These are phyloP conservation scores for Mucuna pruriens DNA, from an alignment of 306 rosid genomes.

Conservation along the genomic window DNA sequence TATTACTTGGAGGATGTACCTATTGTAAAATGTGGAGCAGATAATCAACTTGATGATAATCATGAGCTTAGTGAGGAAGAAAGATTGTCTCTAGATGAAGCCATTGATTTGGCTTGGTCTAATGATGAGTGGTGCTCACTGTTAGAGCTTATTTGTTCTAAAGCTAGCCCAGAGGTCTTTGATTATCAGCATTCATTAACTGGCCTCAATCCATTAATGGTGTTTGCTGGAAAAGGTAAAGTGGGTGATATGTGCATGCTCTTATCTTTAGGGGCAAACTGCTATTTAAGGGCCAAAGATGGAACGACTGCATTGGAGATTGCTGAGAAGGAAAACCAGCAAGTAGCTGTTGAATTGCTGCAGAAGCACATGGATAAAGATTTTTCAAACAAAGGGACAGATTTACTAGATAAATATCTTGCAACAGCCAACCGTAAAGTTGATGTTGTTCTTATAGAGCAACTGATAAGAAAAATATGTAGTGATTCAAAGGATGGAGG, in stretches of 20 bases:
- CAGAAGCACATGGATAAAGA: constrained; percentile 57
- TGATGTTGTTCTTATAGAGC: constrained; percentile 74
- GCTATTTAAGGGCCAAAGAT: constrained; percentile 69
- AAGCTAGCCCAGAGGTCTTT: constrained; percentile 51
- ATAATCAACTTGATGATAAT: constrained; percentile 61
- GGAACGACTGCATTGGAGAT: constrained; percentile 72
- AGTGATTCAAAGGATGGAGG: constrained; percentile 83
- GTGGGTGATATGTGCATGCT: constrained; percentile 79
- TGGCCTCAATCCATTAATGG: constrained; percentile 86
- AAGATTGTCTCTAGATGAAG: constrained; percentile 75
- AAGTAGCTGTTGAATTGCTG: constrained; percentile 62
- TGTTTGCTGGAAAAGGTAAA: constrained; percentile 90
- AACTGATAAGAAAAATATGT: constrained; percentile 74
- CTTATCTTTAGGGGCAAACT: constrained; percentile 75
- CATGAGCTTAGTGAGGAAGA: constrained; percentile 62
- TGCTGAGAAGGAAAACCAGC: constrained; percentile 68
- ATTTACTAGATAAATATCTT: constrained; percentile 62
- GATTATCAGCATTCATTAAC: constrained; percentile 82
- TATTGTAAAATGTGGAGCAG: constrained; percentile 51
- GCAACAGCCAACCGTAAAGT: constrained; percentile 58
- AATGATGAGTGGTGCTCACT: constrained; percentile 77
- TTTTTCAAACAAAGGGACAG: constrained; percentile 48
- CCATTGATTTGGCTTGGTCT: constrained; percentile 82
- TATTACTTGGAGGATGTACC: constrained; percentile 91
- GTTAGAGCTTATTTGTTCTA: constrained; percentile 68